Base-by-base conservation (phyloP, 1,139 yeast genomes). In the Lodderomyces elongisporus region DNA sequence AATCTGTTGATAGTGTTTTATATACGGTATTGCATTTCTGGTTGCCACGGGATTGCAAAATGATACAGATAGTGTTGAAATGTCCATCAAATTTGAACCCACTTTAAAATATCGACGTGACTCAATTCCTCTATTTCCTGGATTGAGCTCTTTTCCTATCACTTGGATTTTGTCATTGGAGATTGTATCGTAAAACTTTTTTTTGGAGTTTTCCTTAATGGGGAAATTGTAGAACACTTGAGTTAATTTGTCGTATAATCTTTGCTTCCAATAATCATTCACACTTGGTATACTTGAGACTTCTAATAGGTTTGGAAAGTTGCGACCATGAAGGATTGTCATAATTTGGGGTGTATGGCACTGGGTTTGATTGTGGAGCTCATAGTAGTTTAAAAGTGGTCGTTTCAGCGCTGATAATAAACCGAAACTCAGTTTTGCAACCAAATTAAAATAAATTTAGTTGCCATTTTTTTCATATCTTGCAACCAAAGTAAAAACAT, bases 71-170 rank as follows among this genome's bases (percentile, higher is more conserved):
- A 24, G 13, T 6, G 37, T 32, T 16, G 40, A 27, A 7, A 41
- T 21, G n/a, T 27, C 27, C 38, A 41, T 31, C 7, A 40, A 20
- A 8, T 15, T 18, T 9, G 38, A 28, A 7, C 38, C 38, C 16
- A 32, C 29, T 1, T 21, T 10, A 12, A 25, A 17, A 14, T 35
- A 29, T 13, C 16, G 26, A 7, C 25, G 28, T 5, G 39, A 18
- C 6, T 27, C 30, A 3, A 44, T 15, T 13, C 44, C 43, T 27
- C 49, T 27, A n/a, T 35, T 25, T 8, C 41, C 43, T 9, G 48
- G 48, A 12, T 32, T 32, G n/a, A 33, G 17, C 12, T 38, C 27
- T 14, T 36, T 32, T 14, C 44, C 39, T 14, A 31, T 17, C 1
- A 45, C 32, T 27, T 33, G 23, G 17, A 44, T 28, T 7, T 25